Evolutionary conservation across 2,329 filamentous ascomycete species (phyloP).

Genomic region (Colletotrichum sp.): DNA sequence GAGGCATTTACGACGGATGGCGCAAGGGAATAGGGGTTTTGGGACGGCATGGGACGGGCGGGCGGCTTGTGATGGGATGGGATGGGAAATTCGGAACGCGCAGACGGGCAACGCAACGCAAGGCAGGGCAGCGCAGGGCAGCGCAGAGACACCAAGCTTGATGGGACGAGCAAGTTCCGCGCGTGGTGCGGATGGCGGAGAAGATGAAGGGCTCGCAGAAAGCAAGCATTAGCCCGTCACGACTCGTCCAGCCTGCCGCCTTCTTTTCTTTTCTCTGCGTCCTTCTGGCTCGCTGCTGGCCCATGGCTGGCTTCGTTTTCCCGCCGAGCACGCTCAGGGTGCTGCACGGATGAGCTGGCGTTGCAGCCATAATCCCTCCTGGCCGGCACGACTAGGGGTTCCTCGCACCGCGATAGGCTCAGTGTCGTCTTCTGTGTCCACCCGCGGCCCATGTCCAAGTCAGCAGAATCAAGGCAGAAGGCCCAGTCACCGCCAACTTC

Average conservation of each 20-base stretch:
- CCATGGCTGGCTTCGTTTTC: not conserved
- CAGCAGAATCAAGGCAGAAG: conserved; percentile 46
- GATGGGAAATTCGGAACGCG: not conserved
- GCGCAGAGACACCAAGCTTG: not conserved
- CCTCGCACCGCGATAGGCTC: conserved; percentile 48
- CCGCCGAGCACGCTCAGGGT: not conserved
- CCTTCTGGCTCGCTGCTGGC: conserved; percentile 1
- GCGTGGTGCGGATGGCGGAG: not conserved
- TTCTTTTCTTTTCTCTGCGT: conserved; percentile 9
- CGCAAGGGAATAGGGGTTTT: not conserved
- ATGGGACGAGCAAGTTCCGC: conserved; percentile 10
- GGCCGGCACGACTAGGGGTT: conserved; percentile 34
- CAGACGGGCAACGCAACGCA: not conserved
- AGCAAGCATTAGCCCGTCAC: not conserved
- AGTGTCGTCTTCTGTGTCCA: conserved; percentile 37
- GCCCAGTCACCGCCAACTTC: conserved; percentile 35
- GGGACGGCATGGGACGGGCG: not conserved
- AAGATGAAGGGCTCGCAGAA: not conserved
- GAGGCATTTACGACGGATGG: not conserved
- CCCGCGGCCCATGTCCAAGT: conserved; percentile 36
- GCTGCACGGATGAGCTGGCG: conserved; percentile 49
- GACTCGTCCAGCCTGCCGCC: not conserved
- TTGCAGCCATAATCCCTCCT: conserved; percentile 48
- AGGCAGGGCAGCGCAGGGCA: not conserved
- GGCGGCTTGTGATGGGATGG: not conserved